Percentiles rank a stretch among this genome's conserved stretches.
These are phyloP conservation scores for Brassica juncea DNA, from an alignment of 345 rosid genomes.

Conservation along the genomic window DNA sequence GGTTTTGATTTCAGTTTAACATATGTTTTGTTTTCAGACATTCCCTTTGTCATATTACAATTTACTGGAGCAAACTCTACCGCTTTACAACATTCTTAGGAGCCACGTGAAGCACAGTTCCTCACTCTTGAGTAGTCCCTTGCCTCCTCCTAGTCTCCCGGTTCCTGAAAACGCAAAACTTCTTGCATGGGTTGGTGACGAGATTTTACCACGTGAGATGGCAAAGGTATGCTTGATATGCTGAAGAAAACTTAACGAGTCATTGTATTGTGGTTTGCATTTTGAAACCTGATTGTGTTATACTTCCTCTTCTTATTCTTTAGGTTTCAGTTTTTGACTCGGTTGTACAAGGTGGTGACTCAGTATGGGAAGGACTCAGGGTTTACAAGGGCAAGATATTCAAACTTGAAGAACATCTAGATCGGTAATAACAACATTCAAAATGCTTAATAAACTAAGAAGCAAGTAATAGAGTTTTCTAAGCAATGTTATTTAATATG, in stretches of 20 bases:
- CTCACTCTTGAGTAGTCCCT: constrained; percentile 49
- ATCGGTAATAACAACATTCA: constrained; percentile 52
- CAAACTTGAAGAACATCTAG: constrained; percentile 88
- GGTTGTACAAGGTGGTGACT: constrained; percentile 91
- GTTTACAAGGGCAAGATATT: constrained; percentile 68
- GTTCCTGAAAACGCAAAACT: constrained; percentile 76
- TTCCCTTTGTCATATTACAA: constrained; percentile 63
- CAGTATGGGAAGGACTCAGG: constrained; percentile 94
- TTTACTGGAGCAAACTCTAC: constrained; percentile 77
- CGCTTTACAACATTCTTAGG: constrained; percentile 75
- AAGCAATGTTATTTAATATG: too few relatives aligned
- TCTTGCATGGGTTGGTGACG: constrained; percentile 91
- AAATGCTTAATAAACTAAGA: not conserved
- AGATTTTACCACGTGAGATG: constrained; percentile 75
- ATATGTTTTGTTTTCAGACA: constrained; percentile 44
- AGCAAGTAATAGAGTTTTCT: constrained; percentile 15
- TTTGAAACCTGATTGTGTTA: not conserved
- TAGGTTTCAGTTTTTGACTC: constrained; percentile 95
- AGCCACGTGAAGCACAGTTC: constrained; percentile 50
- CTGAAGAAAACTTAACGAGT: constrained; percentile 15
- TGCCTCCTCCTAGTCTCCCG: constrained; percentile 68
- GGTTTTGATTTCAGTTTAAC: constrained; percentile 7
- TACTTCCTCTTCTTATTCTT: constrained; percentile 36
- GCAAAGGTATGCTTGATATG: constrained; percentile 57
- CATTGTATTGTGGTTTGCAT: not conserved